A percentile compares a stretch with the other conserved stretches of the same genome.
phyloP scores from a whole-genome alignment of 805 yeast genomes.

The Kluyveromyces aestuarii region DNA sequence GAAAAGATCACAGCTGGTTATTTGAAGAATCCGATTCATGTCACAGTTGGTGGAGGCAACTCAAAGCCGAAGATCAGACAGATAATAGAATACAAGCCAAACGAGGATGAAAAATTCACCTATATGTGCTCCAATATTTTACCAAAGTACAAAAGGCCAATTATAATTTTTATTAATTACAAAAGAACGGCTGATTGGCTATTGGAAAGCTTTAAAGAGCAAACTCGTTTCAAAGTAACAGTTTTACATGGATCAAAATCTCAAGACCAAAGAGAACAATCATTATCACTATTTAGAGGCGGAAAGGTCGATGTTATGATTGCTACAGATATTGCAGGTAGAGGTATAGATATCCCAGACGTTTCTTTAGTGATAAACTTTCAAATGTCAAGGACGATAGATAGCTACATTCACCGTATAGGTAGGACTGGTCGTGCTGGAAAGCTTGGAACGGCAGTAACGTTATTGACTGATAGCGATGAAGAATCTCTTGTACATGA shows the following conservation, averaged over 20 bases:
- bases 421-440: constrained; percentile 99
- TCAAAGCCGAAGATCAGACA: constrained; percentile 55
- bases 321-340: constrained; percentile 93
- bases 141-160: constrained; percentile 38
- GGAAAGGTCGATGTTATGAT: constrained; percentile 56
- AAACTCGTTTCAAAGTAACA: constrained; percentile 40
- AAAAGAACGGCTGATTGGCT: constrained; percentile 65
- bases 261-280: constrained; percentile 78
- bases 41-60: constrained; percentile 61
- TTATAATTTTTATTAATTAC: constrained; percentile 76
- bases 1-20: constrained; percentile 59
- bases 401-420: constrained; percentile 83
- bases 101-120: constrained; percentile 37
- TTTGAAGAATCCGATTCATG: constrained; percentile 49
- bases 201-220: constrained; percentile 38
- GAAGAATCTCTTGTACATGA: constrained; percentile 40
- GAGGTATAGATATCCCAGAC: constrained; percentile 89
- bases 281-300: constrained; percentile 48
- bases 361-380: constrained; percentile 80
- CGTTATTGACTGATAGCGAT: constrained; percentile 59
- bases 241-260: constrained; percentile 80
- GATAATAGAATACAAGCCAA: constrained; percentile 43
- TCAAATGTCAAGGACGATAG: constrained; percentile 71
- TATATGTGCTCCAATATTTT: constrained; percentile 15
- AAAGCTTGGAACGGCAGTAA: constrained; percentile 60